Evolutionary conservation across 2,329 filamentous ascomycete species (phyloP), one percentile per base, ranked within the genome.

Genomic region (Tolypocladium endophyticum): DNA sequence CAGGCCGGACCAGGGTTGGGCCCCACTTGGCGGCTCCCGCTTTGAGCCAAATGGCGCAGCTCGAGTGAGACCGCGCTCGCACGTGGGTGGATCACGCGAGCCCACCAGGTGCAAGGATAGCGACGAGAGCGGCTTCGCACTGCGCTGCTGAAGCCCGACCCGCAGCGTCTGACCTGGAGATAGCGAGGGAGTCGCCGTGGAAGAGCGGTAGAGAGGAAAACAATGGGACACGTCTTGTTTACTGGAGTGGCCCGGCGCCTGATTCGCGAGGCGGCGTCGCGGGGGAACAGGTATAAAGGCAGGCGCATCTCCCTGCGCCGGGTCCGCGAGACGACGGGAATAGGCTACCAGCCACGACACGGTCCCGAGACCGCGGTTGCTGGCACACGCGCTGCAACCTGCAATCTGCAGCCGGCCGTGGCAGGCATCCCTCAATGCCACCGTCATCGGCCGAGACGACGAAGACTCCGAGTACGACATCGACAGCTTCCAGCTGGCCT

Each of bases 61-160:
- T 56, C 52, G 41, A 61, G 41, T 58, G 58, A 63, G 56, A 59
- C 55, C 50, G 57, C 60, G 59, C 59, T 65, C 61, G 58, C 64
- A 64, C 62, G 64, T 65, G 64, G 64, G 64, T 64, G 64, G 64
- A 62, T 58, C 62, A 58, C 47, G 33, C 25, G 45, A 35, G 30
- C 36, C 61, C 59, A 59, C 61, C 20, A 33, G 30, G 59, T 59
- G 59, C 59, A 38, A 41, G 61, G 47, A 52, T 56, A 30, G 4
- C 11, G 23, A 58, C 54, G 58, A 61, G 57, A 30, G 56, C 45
- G 57, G 59, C 36, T 53, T 16, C n/a, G 25, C 25, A 25, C 45
- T 30, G 43, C 43, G 47, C 45, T 47, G 45, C 45, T 50, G 47
- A n/a, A n/a, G 50, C 47, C 35, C 28, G 50, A 30, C 28, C 50